Conservation (phyloP, 495 filamentous ascomycete genomes). For the Trichoderma virens region DNA sequence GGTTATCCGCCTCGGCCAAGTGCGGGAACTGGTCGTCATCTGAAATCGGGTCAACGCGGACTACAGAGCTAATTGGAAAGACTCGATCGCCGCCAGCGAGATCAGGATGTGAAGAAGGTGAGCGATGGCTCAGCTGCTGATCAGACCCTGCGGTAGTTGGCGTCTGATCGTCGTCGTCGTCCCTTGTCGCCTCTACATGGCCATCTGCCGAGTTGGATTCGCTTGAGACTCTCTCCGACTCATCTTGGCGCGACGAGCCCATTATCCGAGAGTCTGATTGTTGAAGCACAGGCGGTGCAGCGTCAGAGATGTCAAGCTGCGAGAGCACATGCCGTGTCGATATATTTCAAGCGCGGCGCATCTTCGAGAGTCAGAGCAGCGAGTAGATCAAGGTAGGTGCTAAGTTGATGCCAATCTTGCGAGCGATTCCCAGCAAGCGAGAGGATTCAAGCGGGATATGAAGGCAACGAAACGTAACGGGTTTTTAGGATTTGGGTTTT, state of each 20-base stretch:
- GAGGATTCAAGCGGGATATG: neutral
- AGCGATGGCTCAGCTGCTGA: slow-evolving; percentile 9
- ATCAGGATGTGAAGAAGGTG: neutral
- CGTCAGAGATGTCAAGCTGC: neutral
- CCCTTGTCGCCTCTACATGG: slow-evolving; percentile 2
- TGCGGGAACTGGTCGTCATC: slow-evolving; percentile 22
- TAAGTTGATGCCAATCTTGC: neutral
- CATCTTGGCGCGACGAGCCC: neutral
- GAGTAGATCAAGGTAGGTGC: neutral
- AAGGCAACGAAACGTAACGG: neutral
- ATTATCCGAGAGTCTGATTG: neutral
- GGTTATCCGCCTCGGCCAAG: slow-evolving; percentile 12
- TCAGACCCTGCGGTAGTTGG: slow-evolving; percentile 15
- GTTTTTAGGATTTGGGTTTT: neutral
- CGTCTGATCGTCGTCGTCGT: neutral
- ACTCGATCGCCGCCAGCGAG: slow-evolving; percentile 48
- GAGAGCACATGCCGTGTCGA: neutral
- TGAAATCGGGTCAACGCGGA: slow-evolving; percentile 56
- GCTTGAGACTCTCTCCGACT: neutral
- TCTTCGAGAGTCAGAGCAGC: neutral
- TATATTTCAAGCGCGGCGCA: neutral
- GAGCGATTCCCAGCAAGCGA: neutral
- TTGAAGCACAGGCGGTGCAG: neutral
- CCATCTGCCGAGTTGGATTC: slow-evolving; percentile 11
- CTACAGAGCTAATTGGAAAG: slow-evolving; percentile 76